Percentiles rank a stretch among this genome's conserved stretches.
Evolutionary conservation across 2,329 filamentous ascomycete species (phyloP).

Genomic region (Alternaria alternata): DNA sequence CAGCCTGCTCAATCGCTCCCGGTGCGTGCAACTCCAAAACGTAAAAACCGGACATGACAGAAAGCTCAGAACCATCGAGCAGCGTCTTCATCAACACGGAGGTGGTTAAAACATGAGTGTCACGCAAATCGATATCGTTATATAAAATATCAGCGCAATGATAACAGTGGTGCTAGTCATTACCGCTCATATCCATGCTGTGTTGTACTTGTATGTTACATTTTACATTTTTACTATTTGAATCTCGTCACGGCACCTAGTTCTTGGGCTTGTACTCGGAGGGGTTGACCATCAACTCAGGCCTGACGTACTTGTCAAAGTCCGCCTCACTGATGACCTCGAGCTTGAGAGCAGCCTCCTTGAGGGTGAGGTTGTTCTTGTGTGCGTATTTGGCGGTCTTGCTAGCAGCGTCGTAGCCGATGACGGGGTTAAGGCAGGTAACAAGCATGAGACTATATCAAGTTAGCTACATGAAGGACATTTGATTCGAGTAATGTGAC

Average conservation of each 20-base stretch:
- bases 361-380: slow-evolving; percentile 95
- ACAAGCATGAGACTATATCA: slow-evolving; percentile 87
- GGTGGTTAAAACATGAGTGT: too few relatives aligned
- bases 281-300: slow-evolving; percentile 94
- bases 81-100: too few relatives aligned
- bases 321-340: slow-evolving; percentile 87
- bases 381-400: slow-evolving; percentile 76
- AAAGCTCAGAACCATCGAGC: too few relatives aligned
- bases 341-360: slow-evolving; percentile 92
- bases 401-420: slow-evolving; percentile 45
- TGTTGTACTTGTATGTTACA: neutral
- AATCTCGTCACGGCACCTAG: slow-evolving; percentile 3
- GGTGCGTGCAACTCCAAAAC: too few relatives aligned
- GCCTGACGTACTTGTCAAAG: slow-evolving; percentile 88
- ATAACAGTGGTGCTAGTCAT: neutral
- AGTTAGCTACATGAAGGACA: slow-evolving; percentile 15
- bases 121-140: neutral
- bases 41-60: too few relatives aligned
- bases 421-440: slow-evolving; percentile 68
- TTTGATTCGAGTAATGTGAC: slow-evolving; percentile 33
- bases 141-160: too few relatives aligned
- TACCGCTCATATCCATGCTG: too few relatives aligned
- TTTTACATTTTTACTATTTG: neutral
- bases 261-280: slow-evolving; percentile 65
- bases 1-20: too few relatives aligned